Percentiles rank a stretch among this genome's conserved stretches.
phyloP scores from a whole-genome alignment of 306 rosid genomes.

The Sechiopsis laciniata region DNA sequence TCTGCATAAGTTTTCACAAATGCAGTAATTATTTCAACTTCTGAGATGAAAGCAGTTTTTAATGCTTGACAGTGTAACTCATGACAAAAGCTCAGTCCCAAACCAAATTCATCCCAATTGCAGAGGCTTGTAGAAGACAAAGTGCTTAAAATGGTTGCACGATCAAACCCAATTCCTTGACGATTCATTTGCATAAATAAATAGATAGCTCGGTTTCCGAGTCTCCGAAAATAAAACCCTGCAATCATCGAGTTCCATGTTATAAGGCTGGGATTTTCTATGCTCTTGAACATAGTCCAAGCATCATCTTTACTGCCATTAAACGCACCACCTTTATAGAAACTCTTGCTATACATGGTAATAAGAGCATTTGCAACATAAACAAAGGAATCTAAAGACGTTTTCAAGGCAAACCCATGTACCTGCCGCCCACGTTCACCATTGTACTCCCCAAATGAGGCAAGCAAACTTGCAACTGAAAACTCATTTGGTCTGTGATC shows the following conservation, averaged over 20 bases:
- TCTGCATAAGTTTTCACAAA: constrained; percentile 60
- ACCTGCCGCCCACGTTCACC: constrained; percentile 58
- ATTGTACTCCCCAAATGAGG: constrained; percentile 34
- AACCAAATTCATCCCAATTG: constrained; percentile 24
- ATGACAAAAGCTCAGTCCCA: constrained; percentile 38
- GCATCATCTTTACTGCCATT: constrained; percentile 40
- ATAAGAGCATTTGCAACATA: constrained; percentile 79
- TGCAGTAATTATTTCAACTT: constrained; percentile 64
- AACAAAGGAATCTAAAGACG: constrained; percentile 50
- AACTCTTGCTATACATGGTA: constrained; percentile 63
- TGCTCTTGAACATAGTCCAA: constrained; percentile 55
- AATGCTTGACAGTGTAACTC: constrained; percentile 62
- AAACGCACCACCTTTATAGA: constrained; percentile 26
- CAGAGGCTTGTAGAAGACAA: constrained; percentile 47
- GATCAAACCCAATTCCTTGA: constrained; percentile 56
- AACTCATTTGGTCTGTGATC: constrained; percentile 61
- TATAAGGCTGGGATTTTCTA: constrained; percentile 49
- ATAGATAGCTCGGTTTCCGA: constrained; percentile 44
- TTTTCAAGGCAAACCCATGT: constrained; percentile 66
- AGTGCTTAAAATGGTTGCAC: constrained; percentile 56
- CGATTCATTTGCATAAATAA: constrained; percentile 53
- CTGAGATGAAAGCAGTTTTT: constrained; percentile 48
- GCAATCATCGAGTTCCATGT: constrained; percentile 92
- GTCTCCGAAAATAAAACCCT: constrained; percentile 57
- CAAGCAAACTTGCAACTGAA: constrained; percentile 67